These are phyloP conservation scores for Monosporozyma servazzii DNA, from an alignment of 805 yeast species.

Conservation along the genomic window DNA sequence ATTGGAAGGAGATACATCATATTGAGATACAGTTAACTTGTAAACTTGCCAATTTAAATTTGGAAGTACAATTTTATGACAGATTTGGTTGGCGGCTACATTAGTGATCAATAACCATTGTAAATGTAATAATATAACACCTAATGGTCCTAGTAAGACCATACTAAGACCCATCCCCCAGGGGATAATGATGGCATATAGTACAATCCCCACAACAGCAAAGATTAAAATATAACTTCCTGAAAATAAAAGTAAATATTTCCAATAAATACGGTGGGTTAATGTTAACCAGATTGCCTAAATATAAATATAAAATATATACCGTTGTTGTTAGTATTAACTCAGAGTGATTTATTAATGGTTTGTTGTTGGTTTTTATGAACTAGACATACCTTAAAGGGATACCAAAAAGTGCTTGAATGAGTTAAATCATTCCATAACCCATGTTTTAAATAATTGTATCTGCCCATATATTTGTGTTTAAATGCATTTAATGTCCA, in stretches of 20 bases:
- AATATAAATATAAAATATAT: too few relatives aligned
- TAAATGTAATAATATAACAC: constrained; percentile 22
- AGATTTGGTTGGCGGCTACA: constrained; percentile 18
- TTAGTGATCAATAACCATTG: constrained; percentile 27
- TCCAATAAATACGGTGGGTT: constrained; percentile 19
- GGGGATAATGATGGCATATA: constrained; percentile 24
- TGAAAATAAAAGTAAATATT: constrained; percentile 18
- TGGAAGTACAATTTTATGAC: constrained; percentile 19
- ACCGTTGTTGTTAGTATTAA: not conserved
- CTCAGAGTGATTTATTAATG: not conserved
- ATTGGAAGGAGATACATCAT: not conserved
- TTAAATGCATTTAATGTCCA: not conserved
- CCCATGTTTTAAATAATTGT: constrained; percentile 1
- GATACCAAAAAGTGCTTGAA: constrained; percentile 14
- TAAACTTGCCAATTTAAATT: constrained; percentile 13
- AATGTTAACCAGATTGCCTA: not conserved
- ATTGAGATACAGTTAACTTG: constrained; percentile 1
- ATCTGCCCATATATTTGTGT: not conserved
- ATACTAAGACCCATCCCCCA: constrained; percentile 12
- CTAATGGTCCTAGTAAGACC: constrained; percentile 26
- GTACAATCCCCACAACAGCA: constrained; percentile 13
- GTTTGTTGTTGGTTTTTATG: not conserved
- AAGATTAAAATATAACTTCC: constrained; percentile 18
- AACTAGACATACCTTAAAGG: constrained; percentile 12
- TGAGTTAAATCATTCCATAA: constrained; percentile 10